phyloP scores from a whole-genome alignment of 345 rosid genomes.

The Salix viminalis region DNA sequence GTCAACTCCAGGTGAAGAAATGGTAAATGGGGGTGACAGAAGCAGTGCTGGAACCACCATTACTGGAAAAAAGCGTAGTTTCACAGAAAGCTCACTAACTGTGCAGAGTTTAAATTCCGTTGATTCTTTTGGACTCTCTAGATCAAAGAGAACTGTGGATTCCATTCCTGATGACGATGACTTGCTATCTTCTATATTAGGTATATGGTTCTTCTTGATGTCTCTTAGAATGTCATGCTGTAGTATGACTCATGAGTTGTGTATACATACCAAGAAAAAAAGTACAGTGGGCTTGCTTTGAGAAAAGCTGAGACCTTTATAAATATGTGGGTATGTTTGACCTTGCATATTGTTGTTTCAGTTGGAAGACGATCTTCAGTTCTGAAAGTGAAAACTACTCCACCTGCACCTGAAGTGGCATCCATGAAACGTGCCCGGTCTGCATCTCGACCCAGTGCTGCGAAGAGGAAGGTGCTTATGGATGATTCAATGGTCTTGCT shows the following conservation, averaged over 20 bases:
- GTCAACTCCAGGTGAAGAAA: slow-evolving; percentile 60
- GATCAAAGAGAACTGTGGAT: slow-evolving; percentile 51
- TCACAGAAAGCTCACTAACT: slow-evolving; percentile 67
- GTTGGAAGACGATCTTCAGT: slow-evolving; percentile 83
- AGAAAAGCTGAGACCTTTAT: not conserved
- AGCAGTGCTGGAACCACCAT: slow-evolving; percentile 38
- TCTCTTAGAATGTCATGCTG: not conserved
- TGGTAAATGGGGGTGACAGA: slow-evolving; percentile 32
- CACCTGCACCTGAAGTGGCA: slow-evolving; percentile 50
- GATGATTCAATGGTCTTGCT: slow-evolving; percentile 94
- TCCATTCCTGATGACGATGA: slow-evolving; percentile 95
- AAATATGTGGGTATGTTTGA: not conserved
- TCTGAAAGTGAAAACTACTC: slow-evolving; percentile 74
- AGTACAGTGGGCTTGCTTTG: not conserved
- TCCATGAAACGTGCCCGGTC: slow-evolving; percentile 59
- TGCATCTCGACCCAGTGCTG: slow-evolving; percentile 52
- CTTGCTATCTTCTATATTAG: slow-evolving; percentile 88
- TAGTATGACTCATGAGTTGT: not conserved
- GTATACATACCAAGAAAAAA: not conserved
- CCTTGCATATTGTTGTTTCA: slow-evolving; percentile 23
- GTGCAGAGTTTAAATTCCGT: slow-evolving; percentile 58
- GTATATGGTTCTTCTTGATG: slow-evolving; percentile 33
- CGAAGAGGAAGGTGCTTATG: slow-evolving; percentile 87
- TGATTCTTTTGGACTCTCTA: slow-evolving; percentile 59
- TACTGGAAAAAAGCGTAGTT: slow-evolving; percentile 70